These are phyloP conservation scores for Cutaneotrichosporon spelunceum DNA, from an alignment of 1,284 basidiomycete species.

Conservation along the genomic window DNA sequence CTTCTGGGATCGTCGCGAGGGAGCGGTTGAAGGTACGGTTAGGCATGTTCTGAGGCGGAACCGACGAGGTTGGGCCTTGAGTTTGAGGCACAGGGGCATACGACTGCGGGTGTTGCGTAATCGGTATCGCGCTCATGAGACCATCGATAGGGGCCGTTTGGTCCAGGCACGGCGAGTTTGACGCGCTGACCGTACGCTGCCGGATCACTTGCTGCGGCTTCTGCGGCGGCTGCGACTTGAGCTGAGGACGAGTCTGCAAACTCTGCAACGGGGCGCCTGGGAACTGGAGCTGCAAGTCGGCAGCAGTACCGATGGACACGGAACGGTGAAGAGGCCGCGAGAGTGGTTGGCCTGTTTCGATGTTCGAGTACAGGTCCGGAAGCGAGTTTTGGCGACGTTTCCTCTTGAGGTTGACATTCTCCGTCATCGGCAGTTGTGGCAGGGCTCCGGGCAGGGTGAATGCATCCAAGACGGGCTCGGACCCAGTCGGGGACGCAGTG, in stretches of 20 bases:
- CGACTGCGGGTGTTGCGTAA: conserved; percentile 18
- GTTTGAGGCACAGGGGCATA: conserved; percentile 14
- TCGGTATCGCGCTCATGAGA: conserved; percentile 17
- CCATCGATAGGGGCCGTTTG: conserved; percentile 14
- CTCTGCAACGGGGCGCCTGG: neutral
- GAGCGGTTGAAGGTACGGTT: conserved; percentile 17
- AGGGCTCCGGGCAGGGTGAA: neutral
- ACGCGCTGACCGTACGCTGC: neutral
- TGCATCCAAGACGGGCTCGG: neutral
- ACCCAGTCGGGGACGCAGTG: neutral
- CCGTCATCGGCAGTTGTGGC: too few species aligned
- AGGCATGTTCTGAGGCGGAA: conserved; percentile 10
- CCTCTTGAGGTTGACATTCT: conserved; percentile 8
- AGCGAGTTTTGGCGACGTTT: conserved; percentile 22
- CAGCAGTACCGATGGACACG: conserved; percentile 14
- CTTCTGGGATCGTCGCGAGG: conserved; percentile 26
- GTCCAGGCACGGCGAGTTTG: conserved; percentile 16
- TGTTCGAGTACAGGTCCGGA: conserved; percentile 17
- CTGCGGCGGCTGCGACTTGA: neutral
- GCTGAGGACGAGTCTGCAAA: neutral
- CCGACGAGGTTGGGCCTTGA: conserved; percentile 2
- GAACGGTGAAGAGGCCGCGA: conserved; percentile 20
- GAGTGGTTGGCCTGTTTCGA: neutral
- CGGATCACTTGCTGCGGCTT: neutral
- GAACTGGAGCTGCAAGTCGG: neutral